phyloP scores from a whole-genome alignment of 2,329 filamentous ascomycete genomes.

The Penicillium nordicum region DNA sequence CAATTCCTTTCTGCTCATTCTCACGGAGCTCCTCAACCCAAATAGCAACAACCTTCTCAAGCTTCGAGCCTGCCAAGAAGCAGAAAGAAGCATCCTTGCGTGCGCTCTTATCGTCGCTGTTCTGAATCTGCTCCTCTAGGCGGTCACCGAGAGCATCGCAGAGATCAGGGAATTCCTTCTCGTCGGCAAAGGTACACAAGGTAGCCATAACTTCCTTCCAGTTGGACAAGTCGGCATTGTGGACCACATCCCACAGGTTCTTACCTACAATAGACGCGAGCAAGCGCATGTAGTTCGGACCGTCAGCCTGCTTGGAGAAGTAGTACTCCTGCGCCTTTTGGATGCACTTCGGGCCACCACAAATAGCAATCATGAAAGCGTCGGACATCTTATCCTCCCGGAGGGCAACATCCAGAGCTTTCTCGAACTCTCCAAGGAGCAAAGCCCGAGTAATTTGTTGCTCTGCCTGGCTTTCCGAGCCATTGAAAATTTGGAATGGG shows the following conservation, averaged over 20 bases:
- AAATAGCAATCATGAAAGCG: slow-evolving; percentile 97
- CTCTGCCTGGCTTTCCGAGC: slow-evolving; percentile 79
- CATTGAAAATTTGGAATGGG: slow-evolving; percentile 84
- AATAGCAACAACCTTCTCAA: slow-evolving; percentile 94
- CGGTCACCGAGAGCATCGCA: slow-evolving; percentile 94
- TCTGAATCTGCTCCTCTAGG: slow-evolving; percentile 65
- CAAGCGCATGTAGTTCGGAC: slow-evolving; percentile 87
- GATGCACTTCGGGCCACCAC: slow-evolving; percentile 86
- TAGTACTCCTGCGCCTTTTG: slow-evolving; percentile 93
- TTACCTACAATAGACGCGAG: slow-evolving; percentile 90
- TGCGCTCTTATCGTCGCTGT: slow-evolving; percentile 52
- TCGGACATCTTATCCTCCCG: slow-evolving; percentile 88
- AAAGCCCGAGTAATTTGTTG: slow-evolving; percentile 82
- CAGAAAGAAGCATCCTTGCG: slow-evolving; percentile 95
- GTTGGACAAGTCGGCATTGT: slow-evolving; percentile 86
- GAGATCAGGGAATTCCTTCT: slow-evolving; percentile 86
- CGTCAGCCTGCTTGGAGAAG: slow-evolving; percentile 73
- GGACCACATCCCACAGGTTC: slow-evolving; percentile 96
- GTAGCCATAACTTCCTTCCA: slow-evolving; percentile 98
- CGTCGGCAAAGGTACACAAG: slow-evolving; percentile 90
- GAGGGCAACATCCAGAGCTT: slow-evolving; percentile 82
- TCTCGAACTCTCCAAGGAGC: slow-evolving; percentile 85
- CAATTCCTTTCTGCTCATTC: slow-evolving; percentile 69
- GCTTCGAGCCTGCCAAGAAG: slow-evolving; percentile 89
- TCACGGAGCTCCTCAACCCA: slow-evolving; percentile 90